These are phyloP conservation scores for Apiospora hydei DNA, from an alignment of 2,329 filamentous ascomycete species.

Conservation along the genomic window DNA sequence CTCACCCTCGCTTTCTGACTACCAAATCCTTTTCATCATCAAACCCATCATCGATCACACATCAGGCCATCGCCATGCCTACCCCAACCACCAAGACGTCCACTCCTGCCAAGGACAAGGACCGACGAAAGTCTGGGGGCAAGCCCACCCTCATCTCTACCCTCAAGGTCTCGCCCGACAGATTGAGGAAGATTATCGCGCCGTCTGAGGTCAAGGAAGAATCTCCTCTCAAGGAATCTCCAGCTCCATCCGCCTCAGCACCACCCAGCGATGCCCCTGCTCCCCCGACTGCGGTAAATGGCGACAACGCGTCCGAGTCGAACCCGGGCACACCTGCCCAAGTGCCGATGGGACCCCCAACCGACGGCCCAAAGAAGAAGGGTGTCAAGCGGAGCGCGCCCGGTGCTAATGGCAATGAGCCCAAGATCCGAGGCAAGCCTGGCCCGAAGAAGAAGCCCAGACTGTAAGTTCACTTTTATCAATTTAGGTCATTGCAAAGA, in stretches of 20 bases:
- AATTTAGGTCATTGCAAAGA: conserved; percentile 28
- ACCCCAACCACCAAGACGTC: conserved; percentile 43
- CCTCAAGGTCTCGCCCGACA: conserved; percentile 58
- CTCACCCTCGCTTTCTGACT: conserved; percentile 10
- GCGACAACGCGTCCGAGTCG: conserved; percentile 66
- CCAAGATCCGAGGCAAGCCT: conserved; percentile 83
- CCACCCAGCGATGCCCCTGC: conserved; percentile 42
- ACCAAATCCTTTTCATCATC: conserved; percentile 11
- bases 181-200: conserved; percentile 59
- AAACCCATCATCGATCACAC: conserved; percentile 21
- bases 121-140: conserved; percentile 52
- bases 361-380: conserved; percentile 75
- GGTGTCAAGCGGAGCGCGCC: conserved; percentile 74
- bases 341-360: conserved; percentile 65
- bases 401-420: conserved; percentile 64
- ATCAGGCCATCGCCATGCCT: conserved; percentile 42
- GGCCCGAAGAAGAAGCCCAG: conserved; percentile 96
- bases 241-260: conserved; percentile 50
- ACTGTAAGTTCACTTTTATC: conserved; percentile 70
- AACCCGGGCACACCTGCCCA: conserved; percentile 65
- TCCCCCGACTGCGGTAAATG: conserved; percentile 51
- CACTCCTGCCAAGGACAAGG: conserved; percentile 51
- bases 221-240: conserved; percentile 55
- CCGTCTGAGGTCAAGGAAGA: conserved; percentile 52
- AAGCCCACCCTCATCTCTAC: conserved; percentile 54